Conservation (phyloP, 768 basidiomycete species). For the Tulasnella sp. region DNA sequence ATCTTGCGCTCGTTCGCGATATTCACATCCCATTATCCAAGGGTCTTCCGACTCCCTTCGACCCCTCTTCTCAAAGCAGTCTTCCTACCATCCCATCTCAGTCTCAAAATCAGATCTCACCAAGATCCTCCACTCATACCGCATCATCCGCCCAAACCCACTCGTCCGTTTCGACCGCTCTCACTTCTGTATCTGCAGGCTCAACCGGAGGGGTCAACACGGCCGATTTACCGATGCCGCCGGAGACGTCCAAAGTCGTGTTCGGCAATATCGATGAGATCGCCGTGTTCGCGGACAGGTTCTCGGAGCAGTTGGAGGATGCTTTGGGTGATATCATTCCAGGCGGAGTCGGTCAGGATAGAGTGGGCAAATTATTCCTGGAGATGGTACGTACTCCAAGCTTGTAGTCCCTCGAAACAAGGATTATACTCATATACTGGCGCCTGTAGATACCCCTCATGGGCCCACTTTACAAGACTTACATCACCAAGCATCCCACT, state of each 20-base stretch:
- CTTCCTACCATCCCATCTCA: not conserved
- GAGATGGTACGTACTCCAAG: constrained; percentile 52
- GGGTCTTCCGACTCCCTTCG: constrained; percentile 46
- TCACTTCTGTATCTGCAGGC: constrained; percentile 35
- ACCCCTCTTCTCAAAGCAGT: constrained; percentile 14
- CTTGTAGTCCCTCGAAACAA: constrained; percentile 11
- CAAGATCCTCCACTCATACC: constrained; percentile 29
- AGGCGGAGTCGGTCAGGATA: constrained; percentile 64
- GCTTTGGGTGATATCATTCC: constrained; percentile 63
- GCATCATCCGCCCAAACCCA: constrained; percentile 25
- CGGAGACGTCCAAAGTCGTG: constrained; percentile 64
- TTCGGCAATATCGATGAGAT: constrained; percentile 76
- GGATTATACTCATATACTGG: constrained; percentile 21
- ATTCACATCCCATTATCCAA: constrained; percentile 75
- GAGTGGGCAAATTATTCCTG: constrained; percentile 66
- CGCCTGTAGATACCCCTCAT: constrained; percentile 58
- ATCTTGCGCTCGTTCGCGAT: constrained; percentile 71
- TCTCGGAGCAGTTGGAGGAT: constrained; percentile 60
- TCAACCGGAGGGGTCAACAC: constrained; percentile 46
- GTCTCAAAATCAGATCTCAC: constrained; percentile 21
- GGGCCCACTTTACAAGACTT: constrained; percentile 69
- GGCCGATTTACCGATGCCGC: constrained; percentile 56
- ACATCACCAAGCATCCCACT: constrained; percentile 74
- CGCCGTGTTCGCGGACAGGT: constrained; percentile 63
- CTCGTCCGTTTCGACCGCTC: constrained; percentile 34